phyloP scores from a whole-genome alignment of 164 flowering plant species.

The Vitis rupestris region DNA sequence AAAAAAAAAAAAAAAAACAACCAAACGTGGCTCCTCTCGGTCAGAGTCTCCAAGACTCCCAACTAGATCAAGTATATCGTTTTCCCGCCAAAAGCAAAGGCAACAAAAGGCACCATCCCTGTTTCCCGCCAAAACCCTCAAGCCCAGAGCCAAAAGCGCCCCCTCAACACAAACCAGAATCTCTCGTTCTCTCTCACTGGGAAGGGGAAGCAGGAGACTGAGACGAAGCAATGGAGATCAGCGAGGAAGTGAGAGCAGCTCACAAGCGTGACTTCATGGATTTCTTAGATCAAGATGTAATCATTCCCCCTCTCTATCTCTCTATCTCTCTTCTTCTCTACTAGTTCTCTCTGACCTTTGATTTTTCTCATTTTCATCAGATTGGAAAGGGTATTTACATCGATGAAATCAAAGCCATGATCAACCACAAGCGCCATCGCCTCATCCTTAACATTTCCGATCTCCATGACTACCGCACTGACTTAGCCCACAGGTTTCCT shows the following conservation, averaged over 20 bases:
- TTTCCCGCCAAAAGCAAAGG: slow-evolving; percentile 17
- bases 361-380: slow-evolving; percentile 16
- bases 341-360: not conserved
- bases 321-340: not conserved
- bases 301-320: not conserved
- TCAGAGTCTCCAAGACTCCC: not conserved
- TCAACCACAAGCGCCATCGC: slow-evolving; percentile 55
- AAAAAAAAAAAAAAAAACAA: too few relatives aligned
- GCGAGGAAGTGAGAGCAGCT: slow-evolving; percentile 60
- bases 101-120: not conserved
- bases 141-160: not conserved
- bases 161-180: not conserved
- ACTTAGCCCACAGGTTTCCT: slow-evolving; percentile 63
- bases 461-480: slow-evolving; percentile 54
- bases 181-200: slow-evolving; percentile 6
- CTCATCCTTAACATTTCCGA: slow-evolving; percentile 76
- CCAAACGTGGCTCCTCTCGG: not conserved
- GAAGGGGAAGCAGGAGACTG: not conserved
- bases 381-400: slow-evolving; percentile 49
- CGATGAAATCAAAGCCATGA: slow-evolving; percentile 64
- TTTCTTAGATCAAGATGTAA: slow-evolving; percentile 74
- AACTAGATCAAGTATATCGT: not conserved
- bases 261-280: slow-evolving; percentile 69
- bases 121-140: slow-evolving; percentile 13
- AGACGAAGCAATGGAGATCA: slow-evolving; percentile 51